These are phyloP conservation scores for Circinella umbellata DNA, from an alignment of 371 early-diverging fungal genomes.

Conservation along the genomic window DNA sequence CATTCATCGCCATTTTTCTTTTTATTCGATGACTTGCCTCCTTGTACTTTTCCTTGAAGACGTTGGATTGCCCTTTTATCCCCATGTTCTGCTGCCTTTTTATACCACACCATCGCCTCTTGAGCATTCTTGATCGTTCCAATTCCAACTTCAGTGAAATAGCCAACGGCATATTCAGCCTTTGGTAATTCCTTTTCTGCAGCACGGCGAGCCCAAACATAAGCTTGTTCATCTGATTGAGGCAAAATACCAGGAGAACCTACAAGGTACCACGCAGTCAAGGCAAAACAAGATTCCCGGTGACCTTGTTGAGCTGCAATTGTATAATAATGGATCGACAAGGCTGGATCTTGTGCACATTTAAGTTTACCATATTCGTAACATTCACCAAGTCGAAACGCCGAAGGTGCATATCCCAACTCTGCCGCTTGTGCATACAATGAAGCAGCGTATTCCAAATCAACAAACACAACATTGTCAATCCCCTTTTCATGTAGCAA, in stretches of 20 bases:
- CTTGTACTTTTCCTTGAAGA: constrained; percentile 48
- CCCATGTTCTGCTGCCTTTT: constrained; percentile 80
- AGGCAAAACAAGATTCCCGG: constrained; percentile 85
- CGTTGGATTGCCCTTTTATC: constrained; percentile 78
- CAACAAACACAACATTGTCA: constrained; percentile 71
- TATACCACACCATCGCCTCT: constrained; percentile 84
- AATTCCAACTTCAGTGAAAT: constrained; percentile 84
- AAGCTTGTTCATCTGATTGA: constrained; percentile 88
- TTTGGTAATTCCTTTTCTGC: constrained; percentile 86
- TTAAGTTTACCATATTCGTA: constrained; percentile 81
- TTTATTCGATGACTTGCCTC: constrained; percentile 29
- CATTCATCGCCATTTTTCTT: constrained; percentile 55
- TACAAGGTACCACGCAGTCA: constrained; percentile 91
- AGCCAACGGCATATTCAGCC: constrained; percentile 89
- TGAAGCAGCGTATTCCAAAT: constrained; percentile 76
- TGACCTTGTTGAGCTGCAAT: constrained; percentile 91
- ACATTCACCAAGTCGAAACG: constrained; percentile 78
- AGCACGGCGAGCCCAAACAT: constrained; percentile 86
- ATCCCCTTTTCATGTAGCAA: constrained; percentile 72
- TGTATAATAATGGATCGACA: constrained; percentile 74
- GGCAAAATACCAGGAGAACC: constrained; percentile 78
- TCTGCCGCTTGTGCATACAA: constrained; percentile 74
- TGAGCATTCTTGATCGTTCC: constrained; percentile 72
- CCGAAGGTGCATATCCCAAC: constrained; percentile 77
- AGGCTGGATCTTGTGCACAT: constrained; percentile 65